Evolutionary conservation across 306 rosid genomes (phyloP).

Genomic region (Castanea mollissima): DNA sequence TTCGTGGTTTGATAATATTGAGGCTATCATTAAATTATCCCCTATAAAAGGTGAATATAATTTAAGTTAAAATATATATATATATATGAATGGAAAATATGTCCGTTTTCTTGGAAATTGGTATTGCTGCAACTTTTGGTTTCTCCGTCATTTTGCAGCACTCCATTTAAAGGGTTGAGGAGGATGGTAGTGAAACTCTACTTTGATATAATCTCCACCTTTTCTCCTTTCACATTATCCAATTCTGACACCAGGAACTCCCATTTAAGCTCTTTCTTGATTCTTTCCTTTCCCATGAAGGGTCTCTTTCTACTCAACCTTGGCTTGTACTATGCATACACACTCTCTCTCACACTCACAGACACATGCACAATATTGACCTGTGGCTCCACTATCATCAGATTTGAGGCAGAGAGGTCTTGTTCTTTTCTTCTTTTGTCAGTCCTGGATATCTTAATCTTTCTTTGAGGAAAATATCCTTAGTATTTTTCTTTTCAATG

Average conservation of each 20-base stretch:
- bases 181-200: background rate
- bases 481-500: background rate
- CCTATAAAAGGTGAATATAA: background rate
- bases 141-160: slow-evolving; percentile 2
- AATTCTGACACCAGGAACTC: background rate
- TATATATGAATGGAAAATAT: background rate
- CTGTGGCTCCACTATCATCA: background rate
- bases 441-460: background rate
- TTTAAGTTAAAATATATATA: background rate
- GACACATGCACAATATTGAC: background rate
- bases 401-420: background rate
- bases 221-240: background rate
- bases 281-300: background rate
- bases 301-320: background rate
- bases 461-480: background rate
- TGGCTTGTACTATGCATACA: background rate
- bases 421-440: background rate
- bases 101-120: slow-evolving; percentile 6
- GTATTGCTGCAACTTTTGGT: background rate
- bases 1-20: slow-evolving; percentile 6
- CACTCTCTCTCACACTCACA: background rate
- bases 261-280: background rate
- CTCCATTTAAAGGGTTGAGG: slow-evolving; percentile 10
- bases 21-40: background rate
- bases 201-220: background rate